A percentile compares a stretch with the other conserved stretches of the same genome.
These are phyloP conservation scores for Ogataea haglerorum DNA, from an alignment of 805 yeast genomes.

Conservation along the genomic window DNA sequence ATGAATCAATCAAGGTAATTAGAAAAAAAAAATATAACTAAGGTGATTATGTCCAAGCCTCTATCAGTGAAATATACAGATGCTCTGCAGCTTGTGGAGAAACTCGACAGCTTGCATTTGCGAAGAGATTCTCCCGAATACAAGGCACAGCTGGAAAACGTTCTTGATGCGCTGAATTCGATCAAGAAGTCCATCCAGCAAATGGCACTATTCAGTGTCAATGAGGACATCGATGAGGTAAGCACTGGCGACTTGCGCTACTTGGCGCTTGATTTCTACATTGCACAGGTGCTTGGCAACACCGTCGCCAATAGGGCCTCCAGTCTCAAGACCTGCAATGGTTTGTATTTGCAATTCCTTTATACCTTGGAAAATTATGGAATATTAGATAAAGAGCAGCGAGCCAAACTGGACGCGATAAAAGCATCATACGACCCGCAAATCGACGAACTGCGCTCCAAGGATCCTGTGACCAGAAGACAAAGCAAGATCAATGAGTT, in stretches of 20 bases:
- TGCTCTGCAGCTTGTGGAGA: constrained; percentile 8
- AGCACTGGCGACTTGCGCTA: constrained; percentile 60
- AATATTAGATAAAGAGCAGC: constrained; percentile 37
- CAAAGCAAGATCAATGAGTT: constrained; percentile 70
- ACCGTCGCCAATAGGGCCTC: constrained; percentile 30
- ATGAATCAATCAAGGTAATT: not conserved
- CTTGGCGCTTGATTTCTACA: constrained; percentile 54
- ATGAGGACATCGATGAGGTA: constrained; percentile 70
- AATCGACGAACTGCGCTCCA: constrained; percentile 34
- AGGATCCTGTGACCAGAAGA: constrained; percentile 48
- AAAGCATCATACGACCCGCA: constrained; percentile 40
- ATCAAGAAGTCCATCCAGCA: constrained; percentile 37
- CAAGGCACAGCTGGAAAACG: constrained; percentile 8
- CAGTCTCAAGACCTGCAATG: constrained; percentile 41
- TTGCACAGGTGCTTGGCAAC: constrained; percentile 42
- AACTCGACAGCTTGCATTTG: constrained; percentile 13
- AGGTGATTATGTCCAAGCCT: constrained; percentile 11
- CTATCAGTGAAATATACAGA: constrained; percentile 17
- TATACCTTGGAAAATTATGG: constrained; percentile 43
- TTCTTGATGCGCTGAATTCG: constrained; percentile 10
- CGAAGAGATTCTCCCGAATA: constrained; percentile 25
- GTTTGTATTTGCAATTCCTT: constrained; percentile 43
- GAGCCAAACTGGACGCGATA: constrained; percentile 38
- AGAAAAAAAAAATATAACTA: not conserved
- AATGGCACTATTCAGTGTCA: constrained; percentile 63